A percentile compares a stretch with the other conserved stretches of the same genome.
Evolutionary conservation across 257 asterid genomes (phyloP).

Genomic region (Catharanthus roseus): DNA sequence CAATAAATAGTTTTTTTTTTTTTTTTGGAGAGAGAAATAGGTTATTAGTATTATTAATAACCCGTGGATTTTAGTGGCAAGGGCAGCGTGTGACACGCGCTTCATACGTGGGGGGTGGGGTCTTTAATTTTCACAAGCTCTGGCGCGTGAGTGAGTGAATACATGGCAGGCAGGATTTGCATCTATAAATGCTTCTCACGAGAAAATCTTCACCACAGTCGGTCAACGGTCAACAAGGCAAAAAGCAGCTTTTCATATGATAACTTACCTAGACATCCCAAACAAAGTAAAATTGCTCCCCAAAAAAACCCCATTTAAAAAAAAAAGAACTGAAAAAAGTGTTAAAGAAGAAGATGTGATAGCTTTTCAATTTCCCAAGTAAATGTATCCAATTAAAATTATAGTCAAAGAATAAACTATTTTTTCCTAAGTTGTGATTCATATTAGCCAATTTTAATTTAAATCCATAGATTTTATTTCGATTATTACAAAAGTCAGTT

Average conservation of each 20-base stretch:
- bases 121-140: background rate
- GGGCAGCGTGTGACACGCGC: constrained; percentile 15
- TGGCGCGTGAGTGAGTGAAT: constrained; percentile 16
- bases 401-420: too few relatives aligned
- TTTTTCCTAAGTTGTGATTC: too few relatives aligned
- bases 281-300: background rate
- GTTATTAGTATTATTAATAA: too few relatives aligned
- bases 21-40: too few relatives aligned
- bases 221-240: constrained; percentile 30
- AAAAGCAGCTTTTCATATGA: constrained; percentile 19
- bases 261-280: constrained; percentile 11
- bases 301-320: background rate
- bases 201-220: constrained; percentile 8
- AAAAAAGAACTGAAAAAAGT: background rate
- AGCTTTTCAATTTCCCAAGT: background rate
- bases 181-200: constrained; percentile 13
- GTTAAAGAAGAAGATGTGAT: background rate
- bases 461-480: too few relatives aligned
- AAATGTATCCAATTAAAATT: too few relatives aligned
- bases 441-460: too few relatives aligned
- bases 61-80: constrained; percentile 1
- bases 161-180: background rate
- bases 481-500: too few relatives aligned
- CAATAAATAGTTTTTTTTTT: too few relatives aligned
- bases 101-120: background rate